Conservation (phyloP, 257 asterid genomes). For the Gentiana dahurica region DNA sequence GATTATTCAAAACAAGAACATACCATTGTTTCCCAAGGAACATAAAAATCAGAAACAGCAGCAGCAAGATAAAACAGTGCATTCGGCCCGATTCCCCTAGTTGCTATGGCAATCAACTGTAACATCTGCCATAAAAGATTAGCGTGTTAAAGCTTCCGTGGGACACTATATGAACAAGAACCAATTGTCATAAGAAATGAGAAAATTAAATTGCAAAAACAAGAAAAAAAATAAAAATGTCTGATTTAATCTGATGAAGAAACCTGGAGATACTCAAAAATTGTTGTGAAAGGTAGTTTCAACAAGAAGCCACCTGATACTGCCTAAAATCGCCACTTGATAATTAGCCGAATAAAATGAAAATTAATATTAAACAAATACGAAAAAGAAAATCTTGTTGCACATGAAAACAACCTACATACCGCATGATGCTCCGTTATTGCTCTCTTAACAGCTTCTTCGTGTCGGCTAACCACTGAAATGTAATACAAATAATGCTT, state of each 20-base stretch:
- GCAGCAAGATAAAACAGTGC: conserved; percentile 92
- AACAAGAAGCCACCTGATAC: conserved; percentile 43
- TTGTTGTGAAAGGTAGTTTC: conserved; percentile 86
- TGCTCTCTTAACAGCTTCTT: conserved; percentile 48
- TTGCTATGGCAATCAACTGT: conserved; percentile 52
- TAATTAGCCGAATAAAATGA: too few relatives aligned
- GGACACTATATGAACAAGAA: neutral
- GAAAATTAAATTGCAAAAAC: neutral
- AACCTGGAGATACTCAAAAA: conserved; percentile 94
- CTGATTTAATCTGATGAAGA: neutral
- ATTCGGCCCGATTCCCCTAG: conserved; percentile 47
- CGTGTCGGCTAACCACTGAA: conserved; percentile 41
- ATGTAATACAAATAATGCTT: conserved; percentile 13
- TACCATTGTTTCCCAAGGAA: conserved; percentile 95
- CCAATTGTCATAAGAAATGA: neutral
- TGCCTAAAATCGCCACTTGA: conserved; percentile 41
- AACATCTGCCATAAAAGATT: conserved; percentile 38
- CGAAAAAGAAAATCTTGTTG: too few relatives aligned
- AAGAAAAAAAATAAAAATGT: neutral
- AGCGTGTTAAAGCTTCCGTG: conserved; percentile 5
- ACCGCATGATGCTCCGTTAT: conserved; percentile 43
- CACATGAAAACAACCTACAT: conserved; percentile 6
- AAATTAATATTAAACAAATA: too few relatives aligned
- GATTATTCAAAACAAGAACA: neutral
- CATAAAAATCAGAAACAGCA: conserved; percentile 95